Evolutionary conservation across 2,329 filamentous ascomycete genomes (phyloP).

Genomic region (Paradendryphiella salina): DNA sequence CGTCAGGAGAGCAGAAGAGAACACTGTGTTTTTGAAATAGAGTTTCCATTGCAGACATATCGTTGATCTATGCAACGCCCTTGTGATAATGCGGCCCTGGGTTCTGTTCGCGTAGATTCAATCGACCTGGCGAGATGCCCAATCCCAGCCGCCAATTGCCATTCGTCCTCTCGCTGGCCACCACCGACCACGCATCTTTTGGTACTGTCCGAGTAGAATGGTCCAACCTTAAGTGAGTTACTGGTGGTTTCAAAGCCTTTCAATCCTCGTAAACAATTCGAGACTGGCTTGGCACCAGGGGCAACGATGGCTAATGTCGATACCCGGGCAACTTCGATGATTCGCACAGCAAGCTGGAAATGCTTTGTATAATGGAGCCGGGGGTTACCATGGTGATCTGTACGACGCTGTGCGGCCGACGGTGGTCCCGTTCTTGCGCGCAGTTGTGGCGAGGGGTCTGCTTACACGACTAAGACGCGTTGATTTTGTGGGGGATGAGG

Average conservation of each 20-base stretch:
- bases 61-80: constrained; percentile 5
- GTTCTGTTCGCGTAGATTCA: background rate
- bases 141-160: background rate
- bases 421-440: background rate
- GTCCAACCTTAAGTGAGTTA: background rate
- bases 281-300: background rate
- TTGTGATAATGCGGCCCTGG: background rate
- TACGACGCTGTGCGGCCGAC: background rate
- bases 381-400: background rate
- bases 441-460: background rate
- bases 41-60: background rate
- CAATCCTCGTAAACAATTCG: too few species aligned
- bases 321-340: background rate
- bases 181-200: background rate
- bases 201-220: background rate
- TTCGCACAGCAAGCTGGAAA: too few species aligned
- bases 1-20: background rate
- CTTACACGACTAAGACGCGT: background rate
- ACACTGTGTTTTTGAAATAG: background rate
- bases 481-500: background rate
- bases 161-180: background rate
- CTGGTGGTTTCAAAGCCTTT: too few species aligned
- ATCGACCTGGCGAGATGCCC: background rate
- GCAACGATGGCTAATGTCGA: background rate
- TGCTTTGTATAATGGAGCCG: background rate